A percentile compares a stretch with the other conserved stretches of the same genome.
phyloP scores from a whole-genome alignment of 2,329 filamentous ascomycete species.

The Fusarium keratoplasticum region DNA sequence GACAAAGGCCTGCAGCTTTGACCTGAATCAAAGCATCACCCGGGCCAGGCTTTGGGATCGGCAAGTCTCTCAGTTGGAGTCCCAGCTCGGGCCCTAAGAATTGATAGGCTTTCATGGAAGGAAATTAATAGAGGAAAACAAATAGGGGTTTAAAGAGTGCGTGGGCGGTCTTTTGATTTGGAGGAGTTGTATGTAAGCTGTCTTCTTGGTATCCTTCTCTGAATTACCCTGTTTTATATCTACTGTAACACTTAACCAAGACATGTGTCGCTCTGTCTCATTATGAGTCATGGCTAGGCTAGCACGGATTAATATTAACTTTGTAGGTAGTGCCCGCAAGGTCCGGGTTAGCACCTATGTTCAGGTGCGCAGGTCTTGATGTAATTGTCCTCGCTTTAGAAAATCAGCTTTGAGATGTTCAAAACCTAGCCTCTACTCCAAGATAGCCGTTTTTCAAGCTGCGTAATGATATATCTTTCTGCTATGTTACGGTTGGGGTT shows the following conservation, averaged over 20 bases:
- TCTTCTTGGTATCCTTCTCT: neutral
- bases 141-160: too few species aligned
- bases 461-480: too few species aligned
- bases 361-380: too few species aligned
- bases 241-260: neutral
- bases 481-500: neutral
- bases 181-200: neutral
- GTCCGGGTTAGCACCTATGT: too few species aligned
- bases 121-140: neutral
- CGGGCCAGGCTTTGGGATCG: neutral
- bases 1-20: neutral
- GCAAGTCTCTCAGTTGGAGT: neutral
- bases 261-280: neutral
- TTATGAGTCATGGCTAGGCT: neutral
- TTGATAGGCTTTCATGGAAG: neutral
- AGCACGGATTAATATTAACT: neutral
- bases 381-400: too few species aligned
- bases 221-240: neutral
- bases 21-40: neutral
- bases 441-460: too few species aligned
- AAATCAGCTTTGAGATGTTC: neutral
- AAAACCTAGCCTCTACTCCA: neutral
- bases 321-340: too few species aligned
- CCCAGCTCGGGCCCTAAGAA: neutral
- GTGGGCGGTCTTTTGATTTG: neutral